Evolutionary conservation across 139 green algal species (phyloP).

Genomic region (Coelastrella sp.): DNA sequence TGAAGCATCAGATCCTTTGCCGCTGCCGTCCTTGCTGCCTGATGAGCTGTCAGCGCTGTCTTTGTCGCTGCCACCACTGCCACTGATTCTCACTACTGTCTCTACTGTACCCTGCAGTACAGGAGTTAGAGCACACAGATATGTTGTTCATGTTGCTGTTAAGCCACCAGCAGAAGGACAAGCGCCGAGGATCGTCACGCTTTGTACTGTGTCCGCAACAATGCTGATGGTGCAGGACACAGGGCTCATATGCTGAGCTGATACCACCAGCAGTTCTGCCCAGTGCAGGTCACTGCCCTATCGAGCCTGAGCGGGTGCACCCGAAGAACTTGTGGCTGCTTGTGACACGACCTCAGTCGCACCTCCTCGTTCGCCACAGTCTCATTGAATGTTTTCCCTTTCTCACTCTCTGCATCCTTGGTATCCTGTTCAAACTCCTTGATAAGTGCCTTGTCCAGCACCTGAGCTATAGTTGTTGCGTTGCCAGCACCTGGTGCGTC

Average conservation of each 20-base stretch:
- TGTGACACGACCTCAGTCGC: not conserved
- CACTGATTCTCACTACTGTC: slow-evolving; percentile 60
- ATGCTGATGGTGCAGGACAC: too few species aligned
- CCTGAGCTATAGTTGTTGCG: slow-evolving; percentile 53
- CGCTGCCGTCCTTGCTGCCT: not conserved
- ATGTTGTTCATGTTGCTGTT: not conserved
- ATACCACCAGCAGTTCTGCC: too few species aligned
- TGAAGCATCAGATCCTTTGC: not conserved
- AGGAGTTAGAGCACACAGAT: not conserved
- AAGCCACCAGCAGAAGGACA: too few species aligned
- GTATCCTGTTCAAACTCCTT: slow-evolving; percentile 74
- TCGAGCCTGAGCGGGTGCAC: too few species aligned
- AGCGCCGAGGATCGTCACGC: too few species aligned
- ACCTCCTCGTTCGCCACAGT: slow-evolving; percentile 67
- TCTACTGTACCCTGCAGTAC: slow-evolving; percentile 53
- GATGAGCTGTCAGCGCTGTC: not conserved
- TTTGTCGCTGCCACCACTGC: slow-evolving; percentile 10
- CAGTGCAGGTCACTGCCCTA: too few species aligned
- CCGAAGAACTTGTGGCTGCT: not conserved
- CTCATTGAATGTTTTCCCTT: slow-evolving; percentile 77
- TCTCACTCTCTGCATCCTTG: slow-evolving; percentile 62
- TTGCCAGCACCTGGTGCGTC: not conserved
- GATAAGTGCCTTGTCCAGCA: slow-evolving; percentile 73
- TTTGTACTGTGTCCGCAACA: too few species aligned
- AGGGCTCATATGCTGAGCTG: too few species aligned